Conservation (phyloP, 257 asterid species). For the Nicotiana knightiana region DNA sequence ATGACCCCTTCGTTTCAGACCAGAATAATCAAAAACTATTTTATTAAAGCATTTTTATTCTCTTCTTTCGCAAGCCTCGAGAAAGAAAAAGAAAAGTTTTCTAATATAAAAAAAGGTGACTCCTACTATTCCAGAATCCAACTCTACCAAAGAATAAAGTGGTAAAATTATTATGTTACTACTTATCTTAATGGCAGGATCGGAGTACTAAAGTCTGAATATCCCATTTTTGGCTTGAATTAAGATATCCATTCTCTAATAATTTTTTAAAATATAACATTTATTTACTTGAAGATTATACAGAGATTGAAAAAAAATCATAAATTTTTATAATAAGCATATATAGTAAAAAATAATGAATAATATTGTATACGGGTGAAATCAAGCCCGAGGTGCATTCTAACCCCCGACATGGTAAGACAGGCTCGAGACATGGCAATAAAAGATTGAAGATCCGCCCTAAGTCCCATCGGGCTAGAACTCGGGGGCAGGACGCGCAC, state of each 20-base stretch:
- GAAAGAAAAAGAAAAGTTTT: neutral
- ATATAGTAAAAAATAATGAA: too few species aligned
- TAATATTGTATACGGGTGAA: too few species aligned
- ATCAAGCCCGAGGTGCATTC: too few species aligned
- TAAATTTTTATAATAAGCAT: too few species aligned
- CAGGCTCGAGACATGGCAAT: too few species aligned
- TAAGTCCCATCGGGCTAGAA: too few species aligned
- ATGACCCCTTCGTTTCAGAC: constrained; percentile 12
- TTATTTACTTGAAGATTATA: too few species aligned
- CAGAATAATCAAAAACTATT: neutral
- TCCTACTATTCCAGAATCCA: neutral
- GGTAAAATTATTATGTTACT: neutral
- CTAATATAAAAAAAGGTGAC: neutral
- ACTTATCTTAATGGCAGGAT: neutral
- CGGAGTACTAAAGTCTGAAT: neutral
- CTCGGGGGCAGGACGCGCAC: too few species aligned
- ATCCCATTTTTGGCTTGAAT: neutral
- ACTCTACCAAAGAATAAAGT: neutral
- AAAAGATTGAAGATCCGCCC: too few species aligned
- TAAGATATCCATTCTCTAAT: neutral
- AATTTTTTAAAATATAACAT: neutral
- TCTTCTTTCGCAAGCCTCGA: neutral
- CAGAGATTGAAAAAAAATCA: too few species aligned
- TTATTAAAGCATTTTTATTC: neutral
- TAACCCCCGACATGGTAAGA: too few species aligned